Evolutionary conservation across 2,329 filamentous ascomycete species (phyloP), one percentile per base, ranked within the genome.

Genomic region (Massarina eburnea): DNA sequence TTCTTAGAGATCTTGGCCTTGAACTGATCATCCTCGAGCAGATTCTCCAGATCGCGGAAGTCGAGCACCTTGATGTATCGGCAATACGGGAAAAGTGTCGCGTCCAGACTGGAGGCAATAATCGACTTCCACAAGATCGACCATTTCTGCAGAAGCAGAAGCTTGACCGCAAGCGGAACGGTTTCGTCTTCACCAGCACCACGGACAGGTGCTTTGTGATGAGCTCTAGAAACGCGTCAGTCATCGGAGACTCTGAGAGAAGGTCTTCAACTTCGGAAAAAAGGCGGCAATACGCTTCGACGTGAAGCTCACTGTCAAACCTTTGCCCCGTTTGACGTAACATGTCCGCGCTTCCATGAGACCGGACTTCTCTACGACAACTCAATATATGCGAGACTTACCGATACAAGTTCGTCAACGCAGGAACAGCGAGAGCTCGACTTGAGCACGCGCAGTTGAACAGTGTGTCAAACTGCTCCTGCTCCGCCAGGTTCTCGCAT

Each of bases 61-160:
- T 85, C 81, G 29, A 90, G 73, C 20, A 76, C 74, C 45, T 79
- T 81, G 44, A 89, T 80, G 66, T 86, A 88, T 29, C 80, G 63
- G 57, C 81, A 86, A 62, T 91, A 91, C 0, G 85, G 85, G 51
- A 83, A 85, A 15, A 81, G 71, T 0, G 86, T 88, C 52, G 73
- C 70, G 19, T 77, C 80, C 34, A 85, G 68, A 46, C 82, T 82
- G 8, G 86, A 89, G 7, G 83, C 71, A 46, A 87, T 80, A 53
- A 89, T 80, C 2, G 84, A 84, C 40, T 80, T 79, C 86, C 86
- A 90, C 39, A 88, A 66, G 6, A 80, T 75, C 2, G 82, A 80
- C 79, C 82, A 85, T 67, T 80, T 80, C 43, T 75, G 74, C 17
- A 78, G 72, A n/a, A 72, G 69, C 21, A 74, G 56, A 26, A 78